phyloP scores from a whole-genome alignment of 495 filamentous ascomycete genomes.

The Neurospora terricola region DNA sequence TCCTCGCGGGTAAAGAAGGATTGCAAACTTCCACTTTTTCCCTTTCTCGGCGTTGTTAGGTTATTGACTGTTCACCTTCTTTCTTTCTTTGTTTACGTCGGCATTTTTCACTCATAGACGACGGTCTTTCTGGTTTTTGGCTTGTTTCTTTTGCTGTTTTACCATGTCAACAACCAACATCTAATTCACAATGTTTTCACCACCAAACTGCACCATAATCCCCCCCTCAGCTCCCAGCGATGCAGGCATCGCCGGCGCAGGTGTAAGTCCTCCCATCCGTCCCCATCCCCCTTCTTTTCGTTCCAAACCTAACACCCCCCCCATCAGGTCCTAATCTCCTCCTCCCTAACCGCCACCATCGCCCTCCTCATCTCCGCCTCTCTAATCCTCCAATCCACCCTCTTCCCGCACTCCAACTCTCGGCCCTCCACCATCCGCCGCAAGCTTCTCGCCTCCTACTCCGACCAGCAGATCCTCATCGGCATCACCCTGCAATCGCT shows the following conservation, averaged over 20 bases:
- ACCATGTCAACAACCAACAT: not conserved
- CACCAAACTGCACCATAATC: conserved; percentile 35
- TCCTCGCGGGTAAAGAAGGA: not conserved
- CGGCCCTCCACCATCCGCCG: conserved; percentile 32
- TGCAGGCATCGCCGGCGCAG: conserved; percentile 46
- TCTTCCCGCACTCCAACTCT: conserved; percentile 19
- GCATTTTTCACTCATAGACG: not conserved
- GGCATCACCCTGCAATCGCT: conserved; percentile 50
- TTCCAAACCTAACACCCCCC: not conserved
- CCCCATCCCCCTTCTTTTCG: not conserved
- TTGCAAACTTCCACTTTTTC: not conserved
- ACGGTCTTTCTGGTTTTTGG: not conserved
- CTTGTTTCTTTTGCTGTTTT: not conserved
- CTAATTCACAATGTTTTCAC: conserved; percentile 10
- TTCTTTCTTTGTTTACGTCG: not conserved
- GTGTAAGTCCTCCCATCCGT: conserved; percentile 30
- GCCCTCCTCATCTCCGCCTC: conserved; percentile 36
- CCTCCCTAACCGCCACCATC: conserved; percentile 43
- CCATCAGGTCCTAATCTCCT: conserved; percentile 45
- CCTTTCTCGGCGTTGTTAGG: not conserved
- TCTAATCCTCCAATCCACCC: conserved; percentile 32
- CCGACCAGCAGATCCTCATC: conserved; percentile 51
- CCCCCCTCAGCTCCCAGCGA: conserved; percentile 38
- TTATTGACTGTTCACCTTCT: not conserved
- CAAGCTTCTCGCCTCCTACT: conserved; percentile 47